A percentile compares a stretch with the other conserved stretches of the same genome.
Conservation (phyloP, 1,139 yeast species). For the Taiozyma onychis region DNA sequence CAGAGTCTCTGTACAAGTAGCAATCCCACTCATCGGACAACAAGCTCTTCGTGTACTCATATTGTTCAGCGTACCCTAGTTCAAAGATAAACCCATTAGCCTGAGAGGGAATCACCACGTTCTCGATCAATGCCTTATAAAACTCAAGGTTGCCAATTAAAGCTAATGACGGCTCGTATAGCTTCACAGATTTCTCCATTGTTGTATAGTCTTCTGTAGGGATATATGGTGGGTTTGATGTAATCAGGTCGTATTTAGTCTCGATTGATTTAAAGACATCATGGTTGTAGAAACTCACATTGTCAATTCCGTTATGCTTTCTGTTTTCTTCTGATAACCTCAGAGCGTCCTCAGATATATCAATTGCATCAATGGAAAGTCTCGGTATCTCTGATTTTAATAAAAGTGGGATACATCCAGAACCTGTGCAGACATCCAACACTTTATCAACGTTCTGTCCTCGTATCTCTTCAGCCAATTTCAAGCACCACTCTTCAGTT, state of each 20-base stretch:
- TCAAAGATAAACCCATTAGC: slow-evolving; percentile 41
- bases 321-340: slow-evolving; percentile 44
- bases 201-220: slow-evolving; percentile 39
- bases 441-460: slow-evolving; percentile 3
- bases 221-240: slow-evolving; percentile 90
- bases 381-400: slow-evolving; percentile 33
- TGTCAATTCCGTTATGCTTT: neutral
- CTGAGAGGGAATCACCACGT: slow-evolving; percentile 32
- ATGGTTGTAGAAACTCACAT: slow-evolving; percentile 11
- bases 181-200: slow-evolving; percentile 55
- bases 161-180: slow-evolving; percentile 74
- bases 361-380: slow-evolving; percentile 44
- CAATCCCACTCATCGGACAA: slow-evolving; percentile 20
- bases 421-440: slow-evolving; percentile 82
- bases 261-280: neutral
- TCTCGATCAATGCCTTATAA: slow-evolving; percentile 48
- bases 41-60: slow-evolving; percentile 9
- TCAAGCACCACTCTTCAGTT: slow-evolving; percentile 83
- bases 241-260: slow-evolving; percentile 41
- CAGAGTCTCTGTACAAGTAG: slow-evolving; percentile 25
- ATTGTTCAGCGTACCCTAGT: slow-evolving; percentile 32
- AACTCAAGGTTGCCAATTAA: slow-evolving; percentile 72
- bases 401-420: slow-evolving; percentile 77
- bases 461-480: slow-evolving; percentile 21
- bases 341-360: slow-evolving; percentile 52